A percentile compares a stretch with the other conserved stretches of the same genome.
Evolutionary conservation across 768 basidiomycete genomes (phyloP).

Genomic region (Rhizopogon rudus): DNA sequence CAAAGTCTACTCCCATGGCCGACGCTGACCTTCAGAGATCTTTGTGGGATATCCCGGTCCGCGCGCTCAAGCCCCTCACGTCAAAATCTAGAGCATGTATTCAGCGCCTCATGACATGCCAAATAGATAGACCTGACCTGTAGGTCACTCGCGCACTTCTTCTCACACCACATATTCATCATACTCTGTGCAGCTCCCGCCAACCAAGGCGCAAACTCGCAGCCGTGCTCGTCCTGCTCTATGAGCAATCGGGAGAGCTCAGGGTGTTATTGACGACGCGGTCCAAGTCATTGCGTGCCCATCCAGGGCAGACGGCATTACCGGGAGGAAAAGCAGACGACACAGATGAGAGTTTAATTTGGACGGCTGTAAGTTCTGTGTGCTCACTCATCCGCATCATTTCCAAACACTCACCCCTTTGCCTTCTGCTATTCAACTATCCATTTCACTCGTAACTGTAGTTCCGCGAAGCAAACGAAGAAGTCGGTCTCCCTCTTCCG

Average conservation of each 20-base stretch:
- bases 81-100: slow-evolving; percentile 25
- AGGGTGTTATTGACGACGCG: slow-evolving; percentile 84
- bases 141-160: slow-evolving; percentile 31
- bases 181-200: slow-evolving; percentile 20
- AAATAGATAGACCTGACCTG: slow-evolving; percentile 42
- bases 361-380: slow-evolving; percentile 64
- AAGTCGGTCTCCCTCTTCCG: slow-evolving; percentile 62
- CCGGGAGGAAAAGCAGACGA: slow-evolving; percentile 80
- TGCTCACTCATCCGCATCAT: neutral
- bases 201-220: slow-evolving; percentile 46
- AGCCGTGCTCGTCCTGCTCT: slow-evolving; percentile 78
- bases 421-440: neutral
- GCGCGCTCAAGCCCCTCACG: neutral
- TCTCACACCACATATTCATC: neutral
- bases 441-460: slow-evolving; percentile 22
- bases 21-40: neutral
- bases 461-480: slow-evolving; percentile 84
- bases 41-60: neutral
- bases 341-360: slow-evolving; percentile 52
- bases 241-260: slow-evolving; percentile 60
- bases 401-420: neutral
- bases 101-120: slow-evolving; percentile 32
- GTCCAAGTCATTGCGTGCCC: slow-evolving; percentile 67
- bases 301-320: slow-evolving; percentile 78
- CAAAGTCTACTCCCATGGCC: neutral